A percentile compares a stretch with the other conserved stretches of the same genome.
These are phyloP conservation scores for Diutina ranongensis DNA, from an alignment of 1,139 yeast species.

Conservation along the genomic window DNA sequence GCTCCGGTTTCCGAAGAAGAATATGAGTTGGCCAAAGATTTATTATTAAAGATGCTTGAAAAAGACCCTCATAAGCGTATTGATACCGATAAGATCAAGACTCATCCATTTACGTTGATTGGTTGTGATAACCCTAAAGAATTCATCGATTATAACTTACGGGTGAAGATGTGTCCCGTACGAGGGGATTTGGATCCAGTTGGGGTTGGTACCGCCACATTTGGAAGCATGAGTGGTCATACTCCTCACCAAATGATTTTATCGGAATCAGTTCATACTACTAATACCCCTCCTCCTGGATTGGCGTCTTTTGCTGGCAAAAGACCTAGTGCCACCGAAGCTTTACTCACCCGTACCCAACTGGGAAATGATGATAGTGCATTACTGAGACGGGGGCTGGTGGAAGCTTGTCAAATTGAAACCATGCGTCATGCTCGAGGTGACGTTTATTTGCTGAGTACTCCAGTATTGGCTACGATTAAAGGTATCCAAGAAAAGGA, in stretches of 20 bases:
- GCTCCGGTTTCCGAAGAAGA: slow-evolving; percentile 33
- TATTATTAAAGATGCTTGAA: slow-evolving; percentile 49
- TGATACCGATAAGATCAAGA: slow-evolving; percentile 61
- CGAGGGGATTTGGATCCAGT: slow-evolving; percentile 21
- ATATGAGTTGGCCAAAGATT: slow-evolving; percentile 52
- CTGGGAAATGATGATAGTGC: slow-evolving; percentile 15
- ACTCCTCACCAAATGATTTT: slow-evolving; percentile 18
- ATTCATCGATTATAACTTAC: slow-evolving; percentile 16
- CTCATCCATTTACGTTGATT: slow-evolving; percentile 65
- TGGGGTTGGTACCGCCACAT: slow-evolving; percentile 12
- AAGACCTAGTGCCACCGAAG: slow-evolving; percentile 19
- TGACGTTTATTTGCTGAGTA: slow-evolving; percentile 37
- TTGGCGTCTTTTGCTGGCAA: slow-evolving; percentile 22
- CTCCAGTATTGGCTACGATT: slow-evolving; percentile 38
- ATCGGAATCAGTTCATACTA: slow-evolving; percentile 17
- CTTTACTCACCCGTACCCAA: slow-evolving; percentile 13
- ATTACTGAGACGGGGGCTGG: slow-evolving; percentile 24
- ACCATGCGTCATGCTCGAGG: slow-evolving; percentile 46
- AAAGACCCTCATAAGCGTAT: slow-evolving; percentile 65
- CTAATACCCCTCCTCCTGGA: slow-evolving; percentile 11
- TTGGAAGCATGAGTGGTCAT: neutral
- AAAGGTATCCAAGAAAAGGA: slow-evolving; percentile 38
- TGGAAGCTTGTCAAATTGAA: slow-evolving; percentile 37
- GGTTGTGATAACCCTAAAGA: slow-evolving; percentile 26
- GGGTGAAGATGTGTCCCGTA: slow-evolving; percentile 16